Base-by-base conservation (phyloP, 73 alveolate genomes). In the Paramecium octaurelia region DNA sequence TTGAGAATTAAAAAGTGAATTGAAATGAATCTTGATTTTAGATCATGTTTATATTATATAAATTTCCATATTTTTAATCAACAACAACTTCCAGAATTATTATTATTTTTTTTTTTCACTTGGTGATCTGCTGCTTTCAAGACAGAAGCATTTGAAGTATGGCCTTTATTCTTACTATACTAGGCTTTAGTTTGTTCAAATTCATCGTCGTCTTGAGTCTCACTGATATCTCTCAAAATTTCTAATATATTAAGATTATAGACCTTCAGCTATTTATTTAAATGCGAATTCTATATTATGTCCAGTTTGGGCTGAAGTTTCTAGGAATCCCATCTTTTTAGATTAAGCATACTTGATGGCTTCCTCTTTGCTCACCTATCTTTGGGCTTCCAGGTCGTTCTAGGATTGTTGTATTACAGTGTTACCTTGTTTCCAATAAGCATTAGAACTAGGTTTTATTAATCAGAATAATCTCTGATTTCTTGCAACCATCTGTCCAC, bases 351-450 rank as follows among this genome's bases (percentile, higher is more conserved):
- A 80, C 20, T 40, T 27, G 16, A 80, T 80, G 14, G 91, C 70
- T 80, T 80, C 91, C 31, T 80, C 75, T 43, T 80, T 80, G 21
- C 43, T 42, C 29, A 80, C 91, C 20, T 80, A 1, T 35, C 91
- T 42, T 2, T 80, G 9, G 11, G 20, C 23, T 35, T 80, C 91
- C 44, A 80, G 18, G 18, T 80, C 91, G 12, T 48, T 44, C 91
- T 80, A 80, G 6, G 42, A 34, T 75, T 34, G 48, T 44, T 44
- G 7, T 42, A 80, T 20, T 44, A n/a, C 4, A 23, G 24, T 4
- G 3, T n/a, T 80, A 80, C 91, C 75, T 92, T 92, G 29, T 92
- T 92, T 58, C 95, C 95, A 18, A 92, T 75, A 8, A 92, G 94
- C 92, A 92, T 86, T 9, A 40, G 34, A 18, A 85, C 93, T 12